Conservation (phyloP, 176 grass and related monocot species). For the Hsuehochloa calcarea region DNA sequence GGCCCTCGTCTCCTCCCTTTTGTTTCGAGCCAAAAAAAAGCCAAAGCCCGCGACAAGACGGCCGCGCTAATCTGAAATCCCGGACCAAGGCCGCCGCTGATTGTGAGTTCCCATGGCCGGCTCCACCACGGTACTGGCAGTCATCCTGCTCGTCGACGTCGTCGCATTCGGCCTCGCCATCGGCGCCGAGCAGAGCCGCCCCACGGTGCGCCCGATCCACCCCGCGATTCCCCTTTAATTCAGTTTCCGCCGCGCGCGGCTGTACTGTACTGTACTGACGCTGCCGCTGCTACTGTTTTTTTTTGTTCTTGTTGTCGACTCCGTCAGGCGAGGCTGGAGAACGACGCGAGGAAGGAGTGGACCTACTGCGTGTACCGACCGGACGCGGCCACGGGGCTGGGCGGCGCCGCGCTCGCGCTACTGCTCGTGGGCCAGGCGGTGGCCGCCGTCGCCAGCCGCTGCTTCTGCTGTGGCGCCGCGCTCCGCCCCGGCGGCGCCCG, state of each 20-base stretch:
- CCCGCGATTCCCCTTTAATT: not conserved
- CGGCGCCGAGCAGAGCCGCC: conserved; percentile 70
- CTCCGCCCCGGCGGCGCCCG: conserved; percentile 72
- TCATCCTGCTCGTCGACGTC: conserved; percentile 57
- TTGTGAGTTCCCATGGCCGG: conserved; percentile 48
- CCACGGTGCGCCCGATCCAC: conserved; percentile 38
- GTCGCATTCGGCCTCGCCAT: conserved; percentile 78
- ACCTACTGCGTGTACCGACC: conserved; percentile 76
- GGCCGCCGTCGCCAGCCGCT: conserved; percentile 56
- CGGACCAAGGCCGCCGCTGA: not conserved
- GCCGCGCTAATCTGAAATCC: not conserved
- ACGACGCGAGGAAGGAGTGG: conserved; percentile 65
- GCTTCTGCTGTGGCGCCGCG: conserved; percentile 75
- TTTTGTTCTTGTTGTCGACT: not conserved
- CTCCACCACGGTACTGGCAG: conserved; percentile 44
- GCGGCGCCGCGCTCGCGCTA: conserved; percentile 60
- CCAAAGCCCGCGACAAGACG: not conserved
- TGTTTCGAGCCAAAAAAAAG: not conserved
- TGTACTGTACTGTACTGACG: not conserved
- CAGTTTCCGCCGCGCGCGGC: not conserved
- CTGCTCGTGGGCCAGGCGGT: conserved; percentile 68
- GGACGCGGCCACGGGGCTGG: conserved; percentile 69
- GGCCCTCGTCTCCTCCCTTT: not conserved
- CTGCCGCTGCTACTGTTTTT: not conserved
- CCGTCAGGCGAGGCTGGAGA: conserved; percentile 56